Base-by-base conservation (phyloP, 2,329 filamentous ascomycete species). In the Diaporthe sp. region DNA sequence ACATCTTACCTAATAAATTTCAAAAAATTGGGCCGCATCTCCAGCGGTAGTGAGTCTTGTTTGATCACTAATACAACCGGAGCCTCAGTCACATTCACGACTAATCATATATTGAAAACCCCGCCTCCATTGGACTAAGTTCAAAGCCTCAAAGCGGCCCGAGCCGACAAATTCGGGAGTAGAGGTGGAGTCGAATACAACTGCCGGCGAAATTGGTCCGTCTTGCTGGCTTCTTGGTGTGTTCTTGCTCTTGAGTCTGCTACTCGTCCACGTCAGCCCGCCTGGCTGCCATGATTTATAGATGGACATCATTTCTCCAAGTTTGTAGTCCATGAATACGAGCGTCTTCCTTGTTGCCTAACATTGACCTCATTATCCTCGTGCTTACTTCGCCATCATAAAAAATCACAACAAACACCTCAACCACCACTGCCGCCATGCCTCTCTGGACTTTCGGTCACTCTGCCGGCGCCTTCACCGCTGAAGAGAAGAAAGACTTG, bases 31-130 rank as follows among this genome's bases (percentile, higher is more conserved):
- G 25, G 39, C 15, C 2, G n/a, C 13, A 28, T 19, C 28, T 67
- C 13, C 8, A 8, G 10, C 7, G 8, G 15, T 51, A 12, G 28
- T 22, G 44, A 12, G 42, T 49, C 10, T 37, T 46, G 8, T 37
- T n/a, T 67, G 62, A 67, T 67, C 62, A 67, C 62, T 67, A 67
- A 67, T 67, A 51, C 44, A 6, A n/a, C 44, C 62, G 62, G 12
- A 13, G 28, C 44, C 28, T 67, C 44, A 31, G 44, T 34, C 1
- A 28, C 3, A 15, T 34, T 65, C 25, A 37, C n/a, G 51, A 67
- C 44, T 67, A 51, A 67, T 67, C 62, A 49, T 46, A 19, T 22
- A 34, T 1, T 25, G 19, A 34, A 37, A 17, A 8, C 19, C 8
- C 62, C 42, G 62, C 44, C 17, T 67, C 28, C 44, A 17, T 9